Evolutionary conservation across 495 filamentous ascomycete species (phyloP).

Genomic region (Pyrenopolyporus hunteri): DNA sequence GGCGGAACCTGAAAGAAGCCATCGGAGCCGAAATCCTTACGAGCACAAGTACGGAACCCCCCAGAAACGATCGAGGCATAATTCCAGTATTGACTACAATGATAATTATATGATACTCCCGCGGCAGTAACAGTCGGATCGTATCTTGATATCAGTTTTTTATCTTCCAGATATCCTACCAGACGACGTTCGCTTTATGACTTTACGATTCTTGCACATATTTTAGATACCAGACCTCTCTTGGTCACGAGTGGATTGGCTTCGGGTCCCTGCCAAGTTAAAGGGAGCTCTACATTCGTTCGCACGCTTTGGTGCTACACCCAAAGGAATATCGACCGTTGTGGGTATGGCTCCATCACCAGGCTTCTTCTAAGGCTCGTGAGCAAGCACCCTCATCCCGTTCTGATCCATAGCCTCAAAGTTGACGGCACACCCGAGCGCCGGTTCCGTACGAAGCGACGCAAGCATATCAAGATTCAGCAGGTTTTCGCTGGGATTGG

Average conservation of each 20-base stretch:
- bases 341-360: conserved; percentile 17
- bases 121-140: not conserved
- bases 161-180: not conserved
- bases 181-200: conserved; percentile 30
- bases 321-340: conserved; percentile 17
- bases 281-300: conserved; percentile 28
- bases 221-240: conserved; percentile 35
- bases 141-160: conserved; percentile 23
- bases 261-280: conserved; percentile 24
- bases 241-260: conserved; percentile 30
- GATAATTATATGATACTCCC: conserved; percentile 11
- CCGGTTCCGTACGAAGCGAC: conserved; percentile 1
- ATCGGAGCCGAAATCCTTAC: conserved; percentile 1
- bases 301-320: conserved; percentile 7
- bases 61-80: conserved; percentile 3
- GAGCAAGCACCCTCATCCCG: not conserved
- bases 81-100: conserved; percentile 9
- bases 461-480: conserved; percentile 9
- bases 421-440: conserved; percentile 1
- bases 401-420: conserved; percentile 7
- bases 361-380: not conserved
- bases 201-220: conserved; percentile 39
- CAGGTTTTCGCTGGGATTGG: conserved; percentile 3
- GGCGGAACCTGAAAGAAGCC: not conserved
- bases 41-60: not conserved